Percentiles rank a stretch among this genome's conserved stretches.
Evolutionary conservation across 768 basidiomycete species (phyloP).

Genomic region (Lactarius evosmus): DNA sequence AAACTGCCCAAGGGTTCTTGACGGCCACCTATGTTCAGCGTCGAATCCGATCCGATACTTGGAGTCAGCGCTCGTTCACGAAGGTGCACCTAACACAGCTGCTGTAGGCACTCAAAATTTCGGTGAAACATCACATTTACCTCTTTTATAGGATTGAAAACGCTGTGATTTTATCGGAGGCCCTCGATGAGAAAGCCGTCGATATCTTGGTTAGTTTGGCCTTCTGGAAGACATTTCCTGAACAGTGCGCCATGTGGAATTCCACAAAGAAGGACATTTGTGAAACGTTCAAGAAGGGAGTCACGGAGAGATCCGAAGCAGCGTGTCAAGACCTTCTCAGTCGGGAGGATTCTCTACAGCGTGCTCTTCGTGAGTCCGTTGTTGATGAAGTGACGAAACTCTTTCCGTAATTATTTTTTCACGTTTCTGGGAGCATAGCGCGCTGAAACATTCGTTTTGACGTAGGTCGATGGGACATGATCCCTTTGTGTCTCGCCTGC

Average conservation of each 20-base stretch:
- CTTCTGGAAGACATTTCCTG: neutral
- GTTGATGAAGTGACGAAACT: neutral
- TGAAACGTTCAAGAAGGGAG: neutral
- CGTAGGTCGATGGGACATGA: neutral
- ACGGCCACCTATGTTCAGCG: constrained; percentile 7
- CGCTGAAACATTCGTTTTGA: neutral
- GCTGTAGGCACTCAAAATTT: neutral
- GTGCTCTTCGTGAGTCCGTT: neutral
- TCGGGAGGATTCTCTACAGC: neutral
- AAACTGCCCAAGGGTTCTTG: constrained; percentile 28
- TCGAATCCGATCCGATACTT: neutral
- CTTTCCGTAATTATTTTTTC: neutral
- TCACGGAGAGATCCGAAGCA: neutral
- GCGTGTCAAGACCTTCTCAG: neutral
- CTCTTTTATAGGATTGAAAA: neutral
- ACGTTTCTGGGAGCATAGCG: no score
- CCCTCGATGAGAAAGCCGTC: neutral
- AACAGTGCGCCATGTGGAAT: neutral
- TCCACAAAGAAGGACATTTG: neutral
- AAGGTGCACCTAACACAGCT: neutral
- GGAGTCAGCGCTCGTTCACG: neutral
- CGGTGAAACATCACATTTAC: no score
- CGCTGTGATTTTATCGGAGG: neutral
- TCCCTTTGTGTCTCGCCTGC: neutral
- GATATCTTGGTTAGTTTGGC: neutral